Percentiles rank a stretch among this genome's conserved stretches.
Evolutionary conservation across 129 eudicot species (phyloP).

Genomic region (Flaveria trinervia): DNA sequence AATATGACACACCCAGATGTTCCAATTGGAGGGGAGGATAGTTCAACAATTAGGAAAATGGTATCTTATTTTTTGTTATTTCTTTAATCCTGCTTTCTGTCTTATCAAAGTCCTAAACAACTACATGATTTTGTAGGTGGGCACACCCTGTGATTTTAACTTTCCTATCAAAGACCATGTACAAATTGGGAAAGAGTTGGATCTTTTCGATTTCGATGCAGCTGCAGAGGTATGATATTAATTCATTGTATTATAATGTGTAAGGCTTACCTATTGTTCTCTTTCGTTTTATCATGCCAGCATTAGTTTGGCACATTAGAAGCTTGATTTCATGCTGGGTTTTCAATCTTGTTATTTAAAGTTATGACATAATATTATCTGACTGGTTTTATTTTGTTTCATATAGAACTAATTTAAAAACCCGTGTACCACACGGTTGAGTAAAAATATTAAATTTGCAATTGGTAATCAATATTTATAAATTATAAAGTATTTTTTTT

Average conservation of each 20-base stretch:
- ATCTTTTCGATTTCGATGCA: slow-evolving; percentile 88
- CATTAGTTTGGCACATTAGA: not conserved
- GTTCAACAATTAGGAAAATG: slow-evolving; percentile 64
- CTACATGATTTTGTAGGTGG: slow-evolving; percentile 50
- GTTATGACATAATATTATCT: not conserved
- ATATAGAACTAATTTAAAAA: not conserved
- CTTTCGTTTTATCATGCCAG: not conserved
- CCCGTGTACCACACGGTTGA: too few species aligned
- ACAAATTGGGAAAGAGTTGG: slow-evolving; percentile 87
- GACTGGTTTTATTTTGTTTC: not conserved
- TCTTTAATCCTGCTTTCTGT: not conserved
- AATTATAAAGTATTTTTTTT: too few species aligned
- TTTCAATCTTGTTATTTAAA: not conserved
- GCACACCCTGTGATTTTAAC: slow-evolving; percentile 56
- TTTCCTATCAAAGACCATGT: slow-evolving; percentile 81
- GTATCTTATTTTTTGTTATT: slow-evolving; percentile 33
- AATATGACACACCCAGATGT: slow-evolving; percentile 98
- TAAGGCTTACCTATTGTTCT: not conserved
- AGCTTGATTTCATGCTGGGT: not conserved
- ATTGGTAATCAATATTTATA: too few species aligned
- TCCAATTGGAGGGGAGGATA: slow-evolving; percentile 87
- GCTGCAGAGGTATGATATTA: slow-evolving; percentile 81
- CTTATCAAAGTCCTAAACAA: not conserved
- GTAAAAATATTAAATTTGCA: too few species aligned
- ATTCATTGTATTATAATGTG: slow-evolving; percentile 10